Base-by-base conservation (phyloP, 169 alveolate genomes). In the Plasmodium falciparum region DNA sequence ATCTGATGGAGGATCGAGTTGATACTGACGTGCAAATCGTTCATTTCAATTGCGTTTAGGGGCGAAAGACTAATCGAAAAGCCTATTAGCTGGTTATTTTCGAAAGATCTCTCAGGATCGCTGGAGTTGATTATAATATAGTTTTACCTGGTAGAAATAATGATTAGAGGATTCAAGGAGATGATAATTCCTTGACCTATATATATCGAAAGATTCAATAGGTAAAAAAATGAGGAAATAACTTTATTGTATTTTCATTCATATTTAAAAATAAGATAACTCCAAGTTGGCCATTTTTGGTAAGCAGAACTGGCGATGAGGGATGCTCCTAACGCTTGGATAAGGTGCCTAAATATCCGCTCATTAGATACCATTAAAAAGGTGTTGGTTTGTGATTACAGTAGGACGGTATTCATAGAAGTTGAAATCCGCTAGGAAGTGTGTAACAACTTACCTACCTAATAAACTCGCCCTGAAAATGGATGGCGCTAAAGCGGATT, bases 61-160 rank as follows among this genome's bases (percentile, higher is more conserved):
- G 98, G 98, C 96, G 97, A 95, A 93, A 94, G 97, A 95, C 97
- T 94, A 95, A 93, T 95, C 97, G 97, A 96, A 96, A 97, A 96
- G 95, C 95, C 98, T 96, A 95, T 97, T 96, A 95, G 97, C 98
- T 96, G 97, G 98, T 96, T 96, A 95, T 97, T 96, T 95, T 97
- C 97, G 97, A 96, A 95, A 97, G 96, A 95, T 95, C 97, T 94
- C 97, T 95, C 96, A 96, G 96, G 98, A 96, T 96, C 95, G 97
- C 98, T 94, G 96, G 96, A 94, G 96, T 96, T 63, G 62, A 67
- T 88, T 91, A 4, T 4, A 49, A 66, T 88, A 93, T 95, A 94
- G 94, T 95, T 93, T 93, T 95, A 91, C 95, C 93, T 90, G 96
- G 97, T 96, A 95, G 95, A 95, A 97, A 95, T 96, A 95, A 95